Evolutionary conservation across 1,284 basidiomycete genomes (phyloP).

Genomic region (Marasmius sp.): DNA sequence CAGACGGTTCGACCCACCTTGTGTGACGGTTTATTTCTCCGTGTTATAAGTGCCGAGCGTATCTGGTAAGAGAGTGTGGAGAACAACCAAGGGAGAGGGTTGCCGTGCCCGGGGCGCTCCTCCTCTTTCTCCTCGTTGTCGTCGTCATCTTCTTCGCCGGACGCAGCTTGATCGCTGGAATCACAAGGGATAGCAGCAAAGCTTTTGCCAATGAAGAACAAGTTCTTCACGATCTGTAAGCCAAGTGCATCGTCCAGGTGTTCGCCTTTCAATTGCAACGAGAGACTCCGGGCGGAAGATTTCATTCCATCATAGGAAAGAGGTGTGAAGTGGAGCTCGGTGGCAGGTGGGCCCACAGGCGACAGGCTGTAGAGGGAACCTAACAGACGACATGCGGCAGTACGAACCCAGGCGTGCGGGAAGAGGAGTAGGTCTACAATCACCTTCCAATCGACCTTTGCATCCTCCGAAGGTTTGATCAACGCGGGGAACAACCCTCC

Average conservation of each 20-base stretch:
- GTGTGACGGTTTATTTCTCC: conserved; percentile 51
- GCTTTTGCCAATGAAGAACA: conserved; percentile 89
- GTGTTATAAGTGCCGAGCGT: conserved; percentile 68
- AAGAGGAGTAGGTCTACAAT: conserved; percentile 76
- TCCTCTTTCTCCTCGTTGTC: conserved; percentile 30
- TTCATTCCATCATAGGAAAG: conserved; percentile 59
- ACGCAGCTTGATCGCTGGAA: conserved; percentile 30
- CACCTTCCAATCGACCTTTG: conserved; percentile 56
- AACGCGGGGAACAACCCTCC: conserved; percentile 58
- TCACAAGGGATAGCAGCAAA: conserved; percentile 53
- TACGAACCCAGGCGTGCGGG: conserved; percentile 94
- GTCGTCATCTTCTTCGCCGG: conserved; percentile 32
- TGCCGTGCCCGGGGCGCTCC: conserved; percentile 30
- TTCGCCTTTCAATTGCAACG: conserved; percentile 80
- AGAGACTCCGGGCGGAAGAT: conserved; percentile 76
- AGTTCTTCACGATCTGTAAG: conserved; percentile 90
- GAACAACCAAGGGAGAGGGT: conserved; percentile 90
- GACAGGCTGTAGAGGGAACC: conserved; percentile 67
- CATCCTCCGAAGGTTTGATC: conserved; percentile 35
- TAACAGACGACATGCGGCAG: conserved; percentile 77
- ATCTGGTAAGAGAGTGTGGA: conserved; percentile 91
- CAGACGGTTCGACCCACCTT: conserved; percentile 38
- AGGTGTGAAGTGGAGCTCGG: conserved; percentile 39
- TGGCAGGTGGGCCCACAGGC: conserved; percentile 38
- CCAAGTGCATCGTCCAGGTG: conserved; percentile 78